These are phyloP conservation scores for Mycena metata DNA, from an alignment of 768 basidiomycete genomes.

Conservation along the genomic window DNA sequence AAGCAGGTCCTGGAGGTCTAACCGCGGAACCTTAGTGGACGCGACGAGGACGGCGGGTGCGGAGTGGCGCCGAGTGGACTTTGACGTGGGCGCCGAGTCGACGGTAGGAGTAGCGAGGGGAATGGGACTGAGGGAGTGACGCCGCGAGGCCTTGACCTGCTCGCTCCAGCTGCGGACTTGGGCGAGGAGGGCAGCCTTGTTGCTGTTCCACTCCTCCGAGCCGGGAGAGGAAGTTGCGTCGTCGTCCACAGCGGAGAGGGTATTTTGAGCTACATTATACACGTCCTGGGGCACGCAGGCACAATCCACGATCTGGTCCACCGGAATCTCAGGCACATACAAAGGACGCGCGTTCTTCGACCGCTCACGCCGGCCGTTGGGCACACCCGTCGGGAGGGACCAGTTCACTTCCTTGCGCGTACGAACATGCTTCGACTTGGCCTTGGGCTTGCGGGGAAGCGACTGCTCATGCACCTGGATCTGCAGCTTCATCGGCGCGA, in stretches of 20 bases:
- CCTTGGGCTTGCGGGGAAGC: neutral
- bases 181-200: conserved; percentile 7
- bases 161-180: conserved; percentile 13
- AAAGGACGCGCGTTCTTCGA: no score
- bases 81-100: neutral
- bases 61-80: conserved; percentile 8
- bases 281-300: no score
- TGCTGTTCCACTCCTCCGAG: conserved; percentile 3
- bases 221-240: neutral
- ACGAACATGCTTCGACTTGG: neutral
- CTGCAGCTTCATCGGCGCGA: neutral
- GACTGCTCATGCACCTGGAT: neutral
- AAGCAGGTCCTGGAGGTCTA: conserved; percentile 8
- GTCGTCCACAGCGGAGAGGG: no score
- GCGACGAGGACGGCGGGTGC: conserved; percentile 21
- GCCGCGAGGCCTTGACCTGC: conserved; percentile 12
- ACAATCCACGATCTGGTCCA: no score
- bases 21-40: neutral
- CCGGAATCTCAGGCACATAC: no score
- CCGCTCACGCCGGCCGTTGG: no score
- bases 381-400: neutral
- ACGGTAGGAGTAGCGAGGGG: neutral
- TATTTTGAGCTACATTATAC: neutral
- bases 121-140: conserved; percentile 3
- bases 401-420: neutral